Conservation (phyloP, 495 filamentous ascomycete genomes). For the Acidiella bohemica region DNA sequence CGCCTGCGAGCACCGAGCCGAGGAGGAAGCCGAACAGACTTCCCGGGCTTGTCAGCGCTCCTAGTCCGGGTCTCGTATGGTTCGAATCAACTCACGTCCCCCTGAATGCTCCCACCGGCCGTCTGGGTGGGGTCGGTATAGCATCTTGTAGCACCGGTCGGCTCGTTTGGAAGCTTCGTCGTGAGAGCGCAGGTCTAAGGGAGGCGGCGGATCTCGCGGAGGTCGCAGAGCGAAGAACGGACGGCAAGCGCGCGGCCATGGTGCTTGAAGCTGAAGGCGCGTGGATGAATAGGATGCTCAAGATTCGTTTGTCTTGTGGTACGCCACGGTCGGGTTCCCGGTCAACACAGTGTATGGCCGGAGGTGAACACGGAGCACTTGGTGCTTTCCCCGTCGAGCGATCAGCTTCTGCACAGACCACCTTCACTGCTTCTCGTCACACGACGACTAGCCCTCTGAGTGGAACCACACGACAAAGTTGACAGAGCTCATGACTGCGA, state of each 20-base stretch:
- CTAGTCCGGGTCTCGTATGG: not conserved
- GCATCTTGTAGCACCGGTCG: conserved; percentile 5
- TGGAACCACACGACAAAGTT: too few species aligned
- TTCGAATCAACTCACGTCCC: conserved; percentile 15
- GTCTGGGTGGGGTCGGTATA: not conserved
- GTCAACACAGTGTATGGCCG: too few species aligned
- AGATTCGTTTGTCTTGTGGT: too few species aligned
- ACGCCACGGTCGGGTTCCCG: too few species aligned
- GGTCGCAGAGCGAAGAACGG: conserved; percentile 6
- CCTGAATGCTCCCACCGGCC: conserved; percentile 17
- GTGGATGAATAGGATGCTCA: too few species aligned
- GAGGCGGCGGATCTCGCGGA: conserved; percentile 1
- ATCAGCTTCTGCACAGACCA: too few species aligned
- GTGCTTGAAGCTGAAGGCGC: conserved; percentile 1
- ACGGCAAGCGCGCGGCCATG: conserved; percentile 12
- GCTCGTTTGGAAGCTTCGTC: conserved; percentile 17
- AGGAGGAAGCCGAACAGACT: conserved; percentile 91
- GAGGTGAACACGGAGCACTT: too few species aligned
- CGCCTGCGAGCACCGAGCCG: conserved; percentile 66
- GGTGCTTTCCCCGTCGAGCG: too few species aligned
- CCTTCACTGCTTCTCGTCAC: too few species aligned
- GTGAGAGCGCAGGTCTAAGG: conserved; percentile 5
- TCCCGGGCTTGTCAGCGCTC: not conserved
- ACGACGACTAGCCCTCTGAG: too few species aligned
- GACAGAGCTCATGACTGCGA: too few species aligned